Evolutionary conservation across 805 yeast species (phyloP).

Genomic region (Torulaspora quercuum): DNA sequence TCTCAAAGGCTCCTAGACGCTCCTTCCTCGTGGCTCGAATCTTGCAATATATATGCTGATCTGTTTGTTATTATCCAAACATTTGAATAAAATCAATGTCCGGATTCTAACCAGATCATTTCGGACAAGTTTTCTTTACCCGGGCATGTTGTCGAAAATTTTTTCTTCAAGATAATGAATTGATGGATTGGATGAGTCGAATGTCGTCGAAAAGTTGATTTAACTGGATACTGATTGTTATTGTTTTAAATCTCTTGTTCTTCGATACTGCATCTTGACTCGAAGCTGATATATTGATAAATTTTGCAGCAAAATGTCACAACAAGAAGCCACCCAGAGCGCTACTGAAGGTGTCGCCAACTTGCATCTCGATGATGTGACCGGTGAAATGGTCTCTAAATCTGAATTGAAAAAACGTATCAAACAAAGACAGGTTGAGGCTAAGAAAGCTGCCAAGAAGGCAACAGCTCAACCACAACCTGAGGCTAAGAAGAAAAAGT

Average conservation of each 20-base stretch:
- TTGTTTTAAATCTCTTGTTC: background rate
- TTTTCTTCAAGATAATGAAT: too few species aligned
- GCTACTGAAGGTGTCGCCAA: constrained; percentile 75
- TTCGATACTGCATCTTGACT: too few species aligned
- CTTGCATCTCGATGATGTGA: constrained; percentile 81
- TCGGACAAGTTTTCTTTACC: constrained; percentile 6
- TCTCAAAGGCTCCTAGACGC: background rate
- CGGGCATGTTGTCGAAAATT: constrained; percentile 7
- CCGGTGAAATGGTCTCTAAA: constrained; percentile 96
- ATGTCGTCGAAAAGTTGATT: too few species aligned
- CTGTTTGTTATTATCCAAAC: background rate
- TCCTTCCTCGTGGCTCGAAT: too few species aligned
- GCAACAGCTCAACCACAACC: constrained; percentile 45
- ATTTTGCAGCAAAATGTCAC: constrained; percentile 29
- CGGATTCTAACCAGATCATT: background rate
- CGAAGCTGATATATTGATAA: too few species aligned
- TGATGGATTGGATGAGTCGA: too few species aligned
- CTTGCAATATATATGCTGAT: too few species aligned
- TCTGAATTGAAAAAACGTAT: constrained; percentile 94
- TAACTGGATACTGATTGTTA: too few species aligned
- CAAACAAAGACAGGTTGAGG: constrained; percentile 80
- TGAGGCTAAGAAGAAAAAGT: constrained; percentile 48
- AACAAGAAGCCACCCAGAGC: constrained; percentile 49
- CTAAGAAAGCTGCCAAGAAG: constrained; percentile 91
- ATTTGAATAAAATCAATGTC: background rate